Conservation (phyloP, 257 asterid genomes). For the Ophiorrhiza pumila region DNA sequence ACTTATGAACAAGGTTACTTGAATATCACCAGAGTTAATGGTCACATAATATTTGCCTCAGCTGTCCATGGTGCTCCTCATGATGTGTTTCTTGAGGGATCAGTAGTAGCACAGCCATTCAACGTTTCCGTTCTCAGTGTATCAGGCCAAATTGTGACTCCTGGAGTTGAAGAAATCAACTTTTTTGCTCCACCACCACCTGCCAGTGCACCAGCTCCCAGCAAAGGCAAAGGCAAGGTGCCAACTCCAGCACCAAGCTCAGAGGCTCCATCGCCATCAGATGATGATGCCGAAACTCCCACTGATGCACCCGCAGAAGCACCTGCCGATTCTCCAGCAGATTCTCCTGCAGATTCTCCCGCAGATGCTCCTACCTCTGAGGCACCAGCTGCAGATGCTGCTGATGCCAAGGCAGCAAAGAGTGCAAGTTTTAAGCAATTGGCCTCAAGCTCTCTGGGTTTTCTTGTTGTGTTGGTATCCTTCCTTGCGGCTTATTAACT, state of each 20-base stretch:
- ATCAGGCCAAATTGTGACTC: slow-evolving; percentile 44
- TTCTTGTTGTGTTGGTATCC: slow-evolving; percentile 5
- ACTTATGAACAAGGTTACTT: slow-evolving; percentile 50
- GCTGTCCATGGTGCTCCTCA: slow-evolving; percentile 41
- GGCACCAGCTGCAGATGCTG: slow-evolving; percentile 15
- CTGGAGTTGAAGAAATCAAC: slow-evolving; percentile 46
- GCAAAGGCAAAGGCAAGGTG: background rate
- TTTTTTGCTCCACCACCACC: slow-evolving; percentile 42
- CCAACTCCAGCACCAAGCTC: slow-evolving; percentile 16
- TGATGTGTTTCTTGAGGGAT: slow-evolving; percentile 24
- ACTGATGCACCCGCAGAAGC: background rate
- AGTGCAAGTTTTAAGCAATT: slow-evolving; percentile 15
- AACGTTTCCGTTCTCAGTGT: slow-evolving; percentile 58
- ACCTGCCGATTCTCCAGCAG: background rate
- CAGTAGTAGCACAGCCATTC: slow-evolving; percentile 48
- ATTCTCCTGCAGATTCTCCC: slow-evolving; percentile 5
- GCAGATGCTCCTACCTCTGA: background rate
- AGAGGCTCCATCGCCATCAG: slow-evolving; percentile 12
- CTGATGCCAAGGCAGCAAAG: background rate
- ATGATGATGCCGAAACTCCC: slow-evolving; percentile 1
- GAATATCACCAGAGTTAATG: slow-evolving; percentile 29
- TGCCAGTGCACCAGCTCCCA: slow-evolving; percentile 27
- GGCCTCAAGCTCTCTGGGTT: slow-evolving; percentile 1
- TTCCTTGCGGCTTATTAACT: background rate
- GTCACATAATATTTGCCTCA: slow-evolving; percentile 48